Conservation (phyloP, 75 land plant species). For the Sequoiadendron giganteum region DNA sequence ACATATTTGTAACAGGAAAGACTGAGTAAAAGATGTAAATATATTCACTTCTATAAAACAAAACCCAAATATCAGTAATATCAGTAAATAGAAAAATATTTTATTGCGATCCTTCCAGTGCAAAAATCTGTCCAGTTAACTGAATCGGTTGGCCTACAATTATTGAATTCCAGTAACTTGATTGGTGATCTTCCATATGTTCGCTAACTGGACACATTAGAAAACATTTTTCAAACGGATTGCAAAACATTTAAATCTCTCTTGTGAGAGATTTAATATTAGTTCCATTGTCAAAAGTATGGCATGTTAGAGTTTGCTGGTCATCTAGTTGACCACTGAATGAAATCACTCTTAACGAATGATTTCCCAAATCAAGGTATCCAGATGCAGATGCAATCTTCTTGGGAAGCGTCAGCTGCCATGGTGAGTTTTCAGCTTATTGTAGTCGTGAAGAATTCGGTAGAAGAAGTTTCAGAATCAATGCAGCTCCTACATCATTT, state of each 20-base stretch:
- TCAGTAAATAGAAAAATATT: not conserved
- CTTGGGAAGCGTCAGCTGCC: not conserved
- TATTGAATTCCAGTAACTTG: not conserved
- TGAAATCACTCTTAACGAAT: not conserved
- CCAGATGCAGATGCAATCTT: not conserved
- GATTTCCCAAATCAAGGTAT: not conserved
- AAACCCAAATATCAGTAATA: too few species aligned
- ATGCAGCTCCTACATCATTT: conserved; percentile 3
- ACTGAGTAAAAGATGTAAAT: not conserved
- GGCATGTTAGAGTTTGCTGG: not conserved
- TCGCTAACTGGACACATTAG: not conserved
- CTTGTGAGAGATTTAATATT: conserved; percentile 2
- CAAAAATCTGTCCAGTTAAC: not conserved
- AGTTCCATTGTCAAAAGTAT: not conserved
- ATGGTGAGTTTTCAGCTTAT: not conserved
- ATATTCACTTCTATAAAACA: not conserved
- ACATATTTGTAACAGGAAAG: not conserved
- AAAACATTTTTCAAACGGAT: not conserved
- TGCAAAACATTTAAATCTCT: not conserved
- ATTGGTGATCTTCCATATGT: not conserved
- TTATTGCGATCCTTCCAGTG: not conserved
- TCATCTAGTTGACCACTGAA: not conserved
- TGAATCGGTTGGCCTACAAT: not conserved
- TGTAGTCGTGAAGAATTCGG: not conserved
- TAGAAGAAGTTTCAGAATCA: not conserved